Conservation (phyloP, 1,284 basidiomycete species). For the Naganishia cerealis region DNA sequence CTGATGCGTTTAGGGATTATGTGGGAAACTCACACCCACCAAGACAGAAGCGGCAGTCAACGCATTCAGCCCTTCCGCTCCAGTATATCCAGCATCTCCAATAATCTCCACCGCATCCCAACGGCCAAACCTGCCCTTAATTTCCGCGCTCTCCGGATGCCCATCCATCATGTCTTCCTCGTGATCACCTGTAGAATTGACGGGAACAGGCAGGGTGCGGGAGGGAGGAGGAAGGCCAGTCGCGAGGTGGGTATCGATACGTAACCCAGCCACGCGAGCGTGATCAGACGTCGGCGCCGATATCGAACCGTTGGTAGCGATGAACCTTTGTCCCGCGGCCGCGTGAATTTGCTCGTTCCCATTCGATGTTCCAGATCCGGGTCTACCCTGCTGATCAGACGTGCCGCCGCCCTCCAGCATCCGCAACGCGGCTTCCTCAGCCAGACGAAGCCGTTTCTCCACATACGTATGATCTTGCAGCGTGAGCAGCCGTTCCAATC, state of each 20-base stretch:
- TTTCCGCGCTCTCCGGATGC: constrained; percentile 22
- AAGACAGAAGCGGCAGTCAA: constrained; percentile 29
- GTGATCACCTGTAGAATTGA: neutral
- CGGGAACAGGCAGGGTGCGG: neutral
- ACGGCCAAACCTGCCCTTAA: constrained; percentile 16
- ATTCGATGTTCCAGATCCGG: neutral
- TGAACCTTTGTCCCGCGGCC: neutral
- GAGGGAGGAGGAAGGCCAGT: neutral
- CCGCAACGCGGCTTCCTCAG: constrained; percentile 30
- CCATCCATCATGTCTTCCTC: constrained; percentile 13
- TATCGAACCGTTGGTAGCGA: too few species aligned
- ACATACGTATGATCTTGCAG: constrained; percentile 32
- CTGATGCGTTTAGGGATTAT: neutral
- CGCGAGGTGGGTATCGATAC: neutral
- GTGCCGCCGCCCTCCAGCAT: constrained; percentile 15
- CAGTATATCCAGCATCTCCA: constrained; percentile 31
- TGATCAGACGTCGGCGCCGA: neutral
- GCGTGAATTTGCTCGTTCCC: neutral
- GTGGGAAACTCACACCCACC: neutral
- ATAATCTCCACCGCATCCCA: constrained; percentile 30
- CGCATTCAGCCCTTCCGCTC: constrained; percentile 30
- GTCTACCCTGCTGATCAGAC: neutral
- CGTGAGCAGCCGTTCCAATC: constrained; percentile 28
- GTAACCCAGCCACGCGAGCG: neutral
- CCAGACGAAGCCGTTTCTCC: constrained; percentile 28